Conservation (phyloP, 371 early-diverging fungal species). For the Edhazardia aedis region DNA sequence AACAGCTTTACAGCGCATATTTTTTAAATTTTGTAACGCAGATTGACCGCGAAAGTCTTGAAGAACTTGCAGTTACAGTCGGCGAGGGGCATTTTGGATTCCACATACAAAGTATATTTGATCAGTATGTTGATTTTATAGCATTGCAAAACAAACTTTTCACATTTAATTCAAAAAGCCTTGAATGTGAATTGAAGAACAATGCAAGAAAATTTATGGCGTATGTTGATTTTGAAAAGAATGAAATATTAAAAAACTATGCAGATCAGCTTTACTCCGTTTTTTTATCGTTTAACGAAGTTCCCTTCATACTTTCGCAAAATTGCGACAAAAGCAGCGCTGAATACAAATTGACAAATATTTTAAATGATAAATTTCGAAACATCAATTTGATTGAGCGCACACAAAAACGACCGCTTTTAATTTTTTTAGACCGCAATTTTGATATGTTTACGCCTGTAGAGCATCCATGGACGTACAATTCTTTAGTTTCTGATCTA, state of each 20-base stretch:
- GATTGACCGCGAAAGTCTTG: conserved; percentile 26
- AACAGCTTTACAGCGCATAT: conserved; percentile 22
- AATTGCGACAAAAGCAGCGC: neutral
- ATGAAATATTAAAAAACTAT: neutral
- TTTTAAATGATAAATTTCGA: neutral
- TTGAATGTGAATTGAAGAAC: conserved; percentile 4
- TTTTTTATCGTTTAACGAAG: conserved; percentile 21
- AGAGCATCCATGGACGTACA: conserved; percentile 40
- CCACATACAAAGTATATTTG: conserved; percentile 24
- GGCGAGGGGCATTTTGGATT: conserved; percentile 17
- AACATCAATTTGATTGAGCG: conserved; percentile 21
- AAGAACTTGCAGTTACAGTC: conserved; percentile 21
- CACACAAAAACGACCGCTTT: conserved; percentile 21
- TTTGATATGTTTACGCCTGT: conserved; percentile 42
- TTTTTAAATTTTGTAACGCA: conserved; percentile 25
- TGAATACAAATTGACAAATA: neutral
- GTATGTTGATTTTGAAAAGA: too few species aligned
- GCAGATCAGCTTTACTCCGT: conserved; percentile 15
- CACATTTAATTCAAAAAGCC: conserved; percentile 25
- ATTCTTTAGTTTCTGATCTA: conserved; percentile 38
- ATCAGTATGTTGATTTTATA: conserved; percentile 34
- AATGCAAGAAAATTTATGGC: too few species aligned
- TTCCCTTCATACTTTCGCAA: conserved; percentile 17
- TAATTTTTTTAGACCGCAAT: conserved; percentile 39
- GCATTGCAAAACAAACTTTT: conserved; percentile 39